Evolutionary conservation across 129 eudicot genomes (phyloP), one percentile per base, ranked within the genome.

Genomic region (Logfia minima): DNA sequence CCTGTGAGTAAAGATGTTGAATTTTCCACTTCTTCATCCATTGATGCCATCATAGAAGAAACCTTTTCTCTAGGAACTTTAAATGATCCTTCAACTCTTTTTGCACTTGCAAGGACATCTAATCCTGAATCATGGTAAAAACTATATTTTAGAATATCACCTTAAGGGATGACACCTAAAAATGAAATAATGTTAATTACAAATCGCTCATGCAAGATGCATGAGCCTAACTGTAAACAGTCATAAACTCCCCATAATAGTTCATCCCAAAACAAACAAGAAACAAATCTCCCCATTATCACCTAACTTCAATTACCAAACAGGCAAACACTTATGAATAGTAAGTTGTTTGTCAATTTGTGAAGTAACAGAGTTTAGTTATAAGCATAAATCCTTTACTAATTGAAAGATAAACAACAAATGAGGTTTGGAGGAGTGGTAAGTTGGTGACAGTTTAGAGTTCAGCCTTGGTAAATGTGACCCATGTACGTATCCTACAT

Each of bases 61-160:
- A 80, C 79, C 72, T 80, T 86, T 53, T 84, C 92, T 82, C 70
- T 80, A 4, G 97, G 97, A 72, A 86, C 92, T 77, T 89, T 94
- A 64, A 91, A 94, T 13, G 86, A 70, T 67, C 90, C 93, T 13
- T 87, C 92, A 41, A 8, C 72, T 43, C 97, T 74, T 81, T 94
- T 91, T 4, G 66, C 86, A 64, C 64, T 80, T 21, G 98, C 98
- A 76, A 94, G 96, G 6, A 84, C 84, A 79, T 91, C 96, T 55
- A 90, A 78, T 18, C 98, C 98, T 92, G 83, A 35, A 45, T 34
- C 14, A 71, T 8, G 66, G 18, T 53, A 43, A 70, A 70, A 28
- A 16, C 45, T 52, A 14, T 4, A 63, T 31, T 69, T 59, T 34
- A 37, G 11, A 9, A 7, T 16, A 10, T 28, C 52, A 6, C 32